These are phyloP conservation scores for Penicillium sclerotiorum DNA, from an alignment of 2,329 filamentous ascomycete species.

Conservation along the genomic window DNA sequence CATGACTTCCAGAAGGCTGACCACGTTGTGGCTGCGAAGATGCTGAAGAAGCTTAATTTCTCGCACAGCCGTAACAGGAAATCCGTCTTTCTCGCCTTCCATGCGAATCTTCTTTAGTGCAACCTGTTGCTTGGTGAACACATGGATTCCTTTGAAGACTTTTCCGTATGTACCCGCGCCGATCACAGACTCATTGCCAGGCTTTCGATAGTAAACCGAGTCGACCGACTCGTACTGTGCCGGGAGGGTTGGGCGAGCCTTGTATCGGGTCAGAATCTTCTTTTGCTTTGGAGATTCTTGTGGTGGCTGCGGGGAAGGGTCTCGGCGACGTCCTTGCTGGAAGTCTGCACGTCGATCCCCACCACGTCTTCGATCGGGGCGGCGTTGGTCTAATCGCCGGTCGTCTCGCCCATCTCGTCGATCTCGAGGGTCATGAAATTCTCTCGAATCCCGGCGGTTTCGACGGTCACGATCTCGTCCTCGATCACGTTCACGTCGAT, in stretches of 20 bases:
- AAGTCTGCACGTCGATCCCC: conserved; percentile 33
- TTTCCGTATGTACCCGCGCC: conserved; percentile 95
- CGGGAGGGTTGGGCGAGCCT: conserved; percentile 69
- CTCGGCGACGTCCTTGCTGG: conserved; percentile 48
- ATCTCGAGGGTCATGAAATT: conserved; percentile 34
- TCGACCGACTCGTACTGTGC: conserved; percentile 76
- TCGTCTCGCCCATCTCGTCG: conserved; percentile 41
- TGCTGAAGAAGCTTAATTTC: conserved; percentile 98
- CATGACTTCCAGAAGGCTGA: conserved; percentile 95
- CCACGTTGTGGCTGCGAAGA: conserved; percentile 82
- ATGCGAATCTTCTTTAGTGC: conserved; percentile 98
- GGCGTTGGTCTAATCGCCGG: conserved; percentile 43
- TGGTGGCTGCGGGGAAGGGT: conserved; percentile 40
- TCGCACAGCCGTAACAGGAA: conserved; percentile 92
- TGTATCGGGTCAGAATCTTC: conserved; percentile 69
- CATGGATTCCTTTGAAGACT: conserved; percentile 87
- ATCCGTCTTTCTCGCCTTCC: conserved; percentile 99
- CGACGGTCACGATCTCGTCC: conserved; percentile 33
- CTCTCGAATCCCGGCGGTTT: conserved; percentile 37
- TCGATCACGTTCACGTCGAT: conserved; percentile 46
- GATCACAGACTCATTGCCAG: conserved; percentile 95
- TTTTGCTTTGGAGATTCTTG: conserved; percentile 67
- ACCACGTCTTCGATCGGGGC: conserved; percentile 39
- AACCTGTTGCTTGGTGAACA: conserved; percentile 74
- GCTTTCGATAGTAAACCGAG: conserved; percentile 92